Percentiles rank a stretch among this genome's conserved stretches.
Conservation (phyloP, 805 yeast genomes). For the Saccharomycopsis babjevae region DNA sequence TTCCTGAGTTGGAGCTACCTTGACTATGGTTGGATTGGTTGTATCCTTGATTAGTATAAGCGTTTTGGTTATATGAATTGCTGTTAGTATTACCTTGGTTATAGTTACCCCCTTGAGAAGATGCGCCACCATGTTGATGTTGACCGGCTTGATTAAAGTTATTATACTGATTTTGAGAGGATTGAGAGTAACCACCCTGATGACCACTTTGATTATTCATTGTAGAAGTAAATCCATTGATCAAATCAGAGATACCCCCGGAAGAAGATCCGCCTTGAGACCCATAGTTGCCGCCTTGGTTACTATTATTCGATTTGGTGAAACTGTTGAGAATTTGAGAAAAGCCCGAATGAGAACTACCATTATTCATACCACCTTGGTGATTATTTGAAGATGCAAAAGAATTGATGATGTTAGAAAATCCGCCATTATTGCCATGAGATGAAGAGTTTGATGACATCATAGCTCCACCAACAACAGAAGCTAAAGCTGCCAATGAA, state of each 20-base stretch:
- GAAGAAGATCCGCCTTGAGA: neutral
- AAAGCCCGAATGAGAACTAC: neutral
- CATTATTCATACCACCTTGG: neutral
- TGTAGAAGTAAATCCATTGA: slow-evolving; percentile 6
- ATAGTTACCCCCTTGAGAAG: neutral
- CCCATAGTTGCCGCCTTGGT: neutral
- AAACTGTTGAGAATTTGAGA: slow-evolving; percentile 1
- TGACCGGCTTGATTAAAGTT: neutral
- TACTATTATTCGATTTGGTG: neutral
- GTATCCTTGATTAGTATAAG: neutral
- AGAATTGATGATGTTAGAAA: neutral
- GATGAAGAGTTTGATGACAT: neutral
- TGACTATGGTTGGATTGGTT: neutral
- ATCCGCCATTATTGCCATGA: slow-evolving; percentile 1
- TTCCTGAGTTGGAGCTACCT: neutral
- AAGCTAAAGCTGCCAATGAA: slow-evolving; percentile 12
- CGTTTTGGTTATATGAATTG: neutral
- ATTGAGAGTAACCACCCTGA: neutral
- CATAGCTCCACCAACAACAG: slow-evolving; percentile 3
- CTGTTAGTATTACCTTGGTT: neutral
- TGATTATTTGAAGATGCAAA: neutral
- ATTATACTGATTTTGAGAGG: neutral
- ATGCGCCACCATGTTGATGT: neutral
- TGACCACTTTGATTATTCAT: neutral
- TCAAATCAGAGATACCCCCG: slow-evolving; percentile 9